These are phyloP conservation scores for Spathaspora girioi DNA, from an alignment of 805 yeast genomes.

Conservation along the genomic window DNA sequence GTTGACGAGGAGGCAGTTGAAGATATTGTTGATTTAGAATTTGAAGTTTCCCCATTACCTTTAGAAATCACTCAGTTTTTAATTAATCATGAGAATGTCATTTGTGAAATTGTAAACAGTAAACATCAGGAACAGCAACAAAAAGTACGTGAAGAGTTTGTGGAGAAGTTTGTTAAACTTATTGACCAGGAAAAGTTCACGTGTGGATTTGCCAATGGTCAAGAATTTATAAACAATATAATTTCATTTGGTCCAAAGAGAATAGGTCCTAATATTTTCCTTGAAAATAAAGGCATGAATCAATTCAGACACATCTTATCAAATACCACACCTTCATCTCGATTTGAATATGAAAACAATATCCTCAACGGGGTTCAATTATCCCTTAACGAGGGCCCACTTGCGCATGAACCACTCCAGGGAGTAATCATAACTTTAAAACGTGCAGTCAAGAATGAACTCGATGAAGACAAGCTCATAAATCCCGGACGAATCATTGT, in stretches of 20 bases:
- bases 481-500: constrained; percentile 72
- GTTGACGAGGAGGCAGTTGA: constrained; percentile 34
- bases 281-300: constrained; percentile 43
- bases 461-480: constrained; percentile 29
- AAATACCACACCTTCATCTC: constrained; percentile 9
- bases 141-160: constrained; percentile 5
- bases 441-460: constrained; percentile 15
- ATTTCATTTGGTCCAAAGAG: constrained; percentile 75
- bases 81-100: constrained; percentile 40
- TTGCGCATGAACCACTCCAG: constrained; percentile 82
- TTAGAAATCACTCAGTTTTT: constrained; percentile 46
- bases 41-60: constrained; percentile 63
- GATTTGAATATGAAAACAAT: constrained; percentile 51
- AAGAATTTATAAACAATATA: constrained; percentile 31
- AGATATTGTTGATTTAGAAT: constrained; percentile 35
- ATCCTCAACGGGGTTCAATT: constrained; percentile 81
- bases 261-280: constrained; percentile 68
- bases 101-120: constrained; percentile 29
- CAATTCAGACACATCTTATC: constrained; percentile 29
- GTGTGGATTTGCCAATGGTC: constrained; percentile 13
- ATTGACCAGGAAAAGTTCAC: constrained; percentile 8
- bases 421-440: constrained; percentile 60
- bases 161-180: constrained; percentile 7
- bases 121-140: constrained; percentile 1
- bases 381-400: constrained; percentile 81